Evolutionary conservation across 2,329 filamentous ascomycete species (phyloP).

Genomic region (Fusarium nodosum): DNA sequence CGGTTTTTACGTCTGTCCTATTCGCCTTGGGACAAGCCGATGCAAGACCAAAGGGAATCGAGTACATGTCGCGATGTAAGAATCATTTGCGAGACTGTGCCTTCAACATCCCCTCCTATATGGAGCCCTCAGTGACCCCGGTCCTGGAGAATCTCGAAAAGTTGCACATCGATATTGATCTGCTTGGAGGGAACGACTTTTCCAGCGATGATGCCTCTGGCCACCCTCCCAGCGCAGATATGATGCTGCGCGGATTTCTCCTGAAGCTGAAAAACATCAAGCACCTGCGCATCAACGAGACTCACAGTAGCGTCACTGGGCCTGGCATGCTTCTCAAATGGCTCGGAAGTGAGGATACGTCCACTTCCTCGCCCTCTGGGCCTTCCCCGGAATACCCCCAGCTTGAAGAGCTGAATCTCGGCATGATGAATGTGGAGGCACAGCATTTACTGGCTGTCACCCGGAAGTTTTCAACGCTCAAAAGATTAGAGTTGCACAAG

Average conservation of each 20-base stretch:
- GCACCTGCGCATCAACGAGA: conserved; percentile 66
- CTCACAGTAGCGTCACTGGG: conserved; percentile 8
- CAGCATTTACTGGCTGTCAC: conserved; percentile 54
- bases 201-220: conserved; percentile 15
- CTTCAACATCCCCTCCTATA: conserved; percentile 61
- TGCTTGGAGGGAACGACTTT: conserved; percentile 26
- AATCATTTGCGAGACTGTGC: conserved; percentile 56
- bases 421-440: conserved; percentile 53
- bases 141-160: conserved; percentile 62
- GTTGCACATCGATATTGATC: conserved; percentile 55
- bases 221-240: conserved; percentile 16
- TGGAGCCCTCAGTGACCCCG: conserved; percentile 54
- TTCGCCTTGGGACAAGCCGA: conserved; percentile 59
- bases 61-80: conserved; percentile 60
- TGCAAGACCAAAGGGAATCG: conserved; percentile 59
- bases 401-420: conserved; percentile 61
- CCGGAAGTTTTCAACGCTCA: conserved; percentile 60
- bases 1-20: conserved; percentile 59
- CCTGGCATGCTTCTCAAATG: conserved; percentile 56
- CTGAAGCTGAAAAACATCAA: conserved; percentile 57
- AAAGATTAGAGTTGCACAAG: conserved; percentile 62
- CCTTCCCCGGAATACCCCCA: conserved; percentile 51
- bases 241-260: conserved; percentile 47
- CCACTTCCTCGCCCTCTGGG: conserved; percentile 1
- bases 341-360: conserved; percentile 50